phyloP scores from a whole-genome alignment of 169 alveolate genomes.

The Eimeria sp. region DNA sequence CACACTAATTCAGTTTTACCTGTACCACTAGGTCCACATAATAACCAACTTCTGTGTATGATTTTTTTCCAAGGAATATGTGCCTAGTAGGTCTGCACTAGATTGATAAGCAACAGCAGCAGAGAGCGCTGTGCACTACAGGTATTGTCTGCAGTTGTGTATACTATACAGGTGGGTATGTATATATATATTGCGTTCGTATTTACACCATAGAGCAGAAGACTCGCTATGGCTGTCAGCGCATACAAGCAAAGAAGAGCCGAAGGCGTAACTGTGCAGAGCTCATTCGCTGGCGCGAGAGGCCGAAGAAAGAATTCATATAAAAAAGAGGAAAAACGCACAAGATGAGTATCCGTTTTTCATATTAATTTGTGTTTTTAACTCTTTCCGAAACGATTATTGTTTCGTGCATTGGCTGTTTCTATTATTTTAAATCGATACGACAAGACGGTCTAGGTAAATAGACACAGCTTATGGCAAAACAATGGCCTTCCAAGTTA shows the following conservation, averaged over 20 bases:
- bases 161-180: background rate
- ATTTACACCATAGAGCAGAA: slow-evolving; percentile 10
- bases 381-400: no score
- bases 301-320: background rate
- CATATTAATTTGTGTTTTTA: no score
- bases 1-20: no score
- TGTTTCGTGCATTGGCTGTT: no score
- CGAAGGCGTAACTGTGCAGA: background rate
- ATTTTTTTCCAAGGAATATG: no score
- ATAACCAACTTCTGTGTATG: no score
- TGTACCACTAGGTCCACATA: no score
- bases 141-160: no score
- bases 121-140: no score
- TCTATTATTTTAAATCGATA: background rate
- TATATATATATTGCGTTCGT: background rate
- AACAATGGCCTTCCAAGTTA: background rate
- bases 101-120: no score
- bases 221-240: slow-evolving; percentile 73
- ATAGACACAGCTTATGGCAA: background rate
- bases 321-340: background rate
- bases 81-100: no score
- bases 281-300: background rate
- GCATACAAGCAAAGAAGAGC: background rate
- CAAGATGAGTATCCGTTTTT: no score
- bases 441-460: background rate